Evolutionary conservation across 73 alveolate species (phyloP), one percentile per base, ranked within the genome.

Genomic region (Paramecium biaurelia): DNA sequence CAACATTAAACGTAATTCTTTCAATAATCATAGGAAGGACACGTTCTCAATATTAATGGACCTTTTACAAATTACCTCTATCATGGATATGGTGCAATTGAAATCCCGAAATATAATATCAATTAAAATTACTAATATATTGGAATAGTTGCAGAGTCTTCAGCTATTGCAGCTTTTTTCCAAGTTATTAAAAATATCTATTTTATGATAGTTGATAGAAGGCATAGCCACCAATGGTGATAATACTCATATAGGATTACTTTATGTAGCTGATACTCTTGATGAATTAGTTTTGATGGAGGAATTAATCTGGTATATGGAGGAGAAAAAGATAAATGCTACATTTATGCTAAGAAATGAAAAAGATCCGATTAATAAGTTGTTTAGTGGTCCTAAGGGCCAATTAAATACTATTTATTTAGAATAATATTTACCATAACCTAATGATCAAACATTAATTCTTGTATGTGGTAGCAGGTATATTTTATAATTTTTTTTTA

Each of bases 151-250:
- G 90, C 90, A 23, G 90, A 79, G 47, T 21, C 45, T n/a, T 42
- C 90, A 20, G 90, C 63, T 15, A 79, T 79, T 43, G 72, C 90
- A 43, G 70, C 90, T 14, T 79, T 79, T 26, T 79, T 79, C 37
- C 14, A 79, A 45, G 84, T 63, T 10, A 63, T n/a, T 53, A 23
- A 0, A 30, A 63, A 23, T 63, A 26, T 24, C 11, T 63, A 63
- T 30, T 26, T 14, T 26, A 26, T 18, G 30, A 53, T 63, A 63
- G 84, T 34, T 79, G 7, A 79, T 79, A 43, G 90, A 79, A 42
- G 90, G 90, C 21, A 79, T 79, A 37, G 90, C 90, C n/a, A 79
- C 90, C 47, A 79, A 79, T 79, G 90, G 90, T 2, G 90, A 79
- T 43, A 79, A 79, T 43, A 79, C 90, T 18, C 90, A 79, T 42